Evolutionary conservation across 176 grass and related monocot genomes (phyloP), one percentile per base, ranked within the genome.

Genomic region (Lolium multiflorum): DNA sequence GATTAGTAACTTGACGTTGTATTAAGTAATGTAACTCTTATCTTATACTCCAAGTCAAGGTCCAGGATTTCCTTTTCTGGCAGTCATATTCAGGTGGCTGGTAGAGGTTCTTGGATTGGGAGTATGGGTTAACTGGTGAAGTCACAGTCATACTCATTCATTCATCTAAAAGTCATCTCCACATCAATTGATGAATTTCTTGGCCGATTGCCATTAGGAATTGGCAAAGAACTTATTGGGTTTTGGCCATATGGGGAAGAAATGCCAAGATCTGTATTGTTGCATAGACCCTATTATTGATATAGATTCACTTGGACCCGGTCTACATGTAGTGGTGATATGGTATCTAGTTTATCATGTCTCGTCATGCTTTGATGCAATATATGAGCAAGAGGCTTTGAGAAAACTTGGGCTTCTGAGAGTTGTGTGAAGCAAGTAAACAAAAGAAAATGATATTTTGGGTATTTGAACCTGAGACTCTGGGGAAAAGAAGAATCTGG

Each of bases 121-220:
- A 14, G 31, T 76, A 67, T 68, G 50, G 60, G 18, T 7, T 89
- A 70, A 25, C 49, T 85, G 51, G 48, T 89, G 18, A 61, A 61
- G 16, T 78, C 51, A 71, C 52, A 26, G 15, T 26, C 60, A 81
- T 24, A 51, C 12, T 39, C 25, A 38, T 44, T 39, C 3, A 38
- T 44, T 41, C 5, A 25, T 9, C 39, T 81, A 67, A 65, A 74
- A 55, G 21, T 37, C 1, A 39, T 73, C 13, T 3, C 21, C 43
- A 65, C 54, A 80, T 25, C 28, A 80, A 25, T 11, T 31, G 25
- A 68, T 9, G 44, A 56, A 47, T 67, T 5, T 48, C 3, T 11
- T 1, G 11, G 6, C 10, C 13, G 16, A 4, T 46, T 87, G 39
- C 41, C 11, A 67, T 20, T 66, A 1, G 6, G 15, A 35, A 12